Evolutionary conservation across 306 rosid species (phyloP), one percentile per base, ranked within the genome.

Genomic region (Morella rubra): DNA sequence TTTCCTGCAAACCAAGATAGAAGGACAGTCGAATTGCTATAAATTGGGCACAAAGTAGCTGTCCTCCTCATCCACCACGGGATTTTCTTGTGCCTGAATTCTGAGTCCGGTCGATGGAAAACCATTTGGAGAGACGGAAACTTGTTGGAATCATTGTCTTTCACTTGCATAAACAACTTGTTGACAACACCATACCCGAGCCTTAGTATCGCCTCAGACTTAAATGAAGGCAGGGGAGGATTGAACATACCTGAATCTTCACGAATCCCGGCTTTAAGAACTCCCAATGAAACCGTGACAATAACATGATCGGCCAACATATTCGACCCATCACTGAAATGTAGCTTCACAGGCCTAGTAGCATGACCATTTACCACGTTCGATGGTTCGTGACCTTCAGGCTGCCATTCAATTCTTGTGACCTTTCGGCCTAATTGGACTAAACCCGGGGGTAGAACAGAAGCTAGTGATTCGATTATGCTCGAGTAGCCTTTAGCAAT

Each of bases 31-130:
- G 98, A 94, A 14, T 87, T 83, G 75, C 83, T 85, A 76, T 91
- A 87, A 40, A 91, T 87, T 37, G 97, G 99, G 62, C 84, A 86
- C 42, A 95, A 83, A 66, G 87, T 83, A 32, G 93, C 84, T 44
- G 98, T 92, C 81, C 77, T 95, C 77, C 97, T 90, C 87, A 95
- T 92, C 99, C 99, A 95, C 97, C 97, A 81, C 1, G 99, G 97
- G 54, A 92, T 87, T 74, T 86, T 90, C 67, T 89, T 90, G 72
- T 79, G 71, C 84, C 90, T 84, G 44, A 73, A 61, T 71, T 89
- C 93, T 8, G 96, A 92, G 40, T 85, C 86, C 72, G 83, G 80
- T 65, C 90, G 77, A 52, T 86, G 97, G 44, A 95, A 92, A 80
- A 80, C 96, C 92, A 95, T 85, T 83, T 92, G 90, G 51, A 92